Evolutionary conservation across 306 rosid genomes (phyloP), one percentile per base, ranked within the genome.

Genomic region (Betula pendula): DNA sequence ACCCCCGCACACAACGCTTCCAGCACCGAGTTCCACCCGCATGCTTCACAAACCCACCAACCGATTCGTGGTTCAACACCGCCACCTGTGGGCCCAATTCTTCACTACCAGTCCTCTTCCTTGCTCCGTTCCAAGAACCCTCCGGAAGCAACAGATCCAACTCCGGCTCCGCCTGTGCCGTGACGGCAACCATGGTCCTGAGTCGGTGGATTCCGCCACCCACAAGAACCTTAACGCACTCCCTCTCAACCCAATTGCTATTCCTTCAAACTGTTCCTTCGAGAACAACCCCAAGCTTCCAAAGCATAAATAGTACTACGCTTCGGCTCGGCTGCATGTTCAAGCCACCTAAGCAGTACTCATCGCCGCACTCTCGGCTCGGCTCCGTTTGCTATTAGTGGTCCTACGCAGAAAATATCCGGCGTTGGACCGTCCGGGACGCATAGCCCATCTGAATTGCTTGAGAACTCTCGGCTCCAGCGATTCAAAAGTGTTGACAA

Each of bases 31-130:
- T 44, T 44, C 48, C 48, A 44, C 14, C 48, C 48, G 13, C 87
- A 85, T 89, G 93, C 3, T 75, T 84, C 86, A 89, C 86, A 13
- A 89, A 87, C 47, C 95, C 92, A 3, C 92, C 95, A 1, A 89
- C 82, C 0, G 96, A 82, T 16, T 77, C 65, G 12, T 89, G 91
- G 58, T 82, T 82, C 42, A 91, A 73, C 14, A 89, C 85, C 0
- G 45, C 84, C 20, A 16, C 69, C 33, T 91, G 95, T 5, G 90
- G 90, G 84, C 95, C 95, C 92, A 90, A 6, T 79, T 33, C 71
- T 53, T 75, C 45, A 88, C 75, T 16, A 88, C 90, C 66, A 83
- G 22, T 6, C 92, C 92, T n/a, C 78, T 80, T 0, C 67, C 75
- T 7, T 80, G 80, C 90, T 88, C 40, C 90, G 58, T 38, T 84